Evolutionary conservation across 345 rosid species (phyloP).

Genomic region (Euphorbia peplus): DNA sequence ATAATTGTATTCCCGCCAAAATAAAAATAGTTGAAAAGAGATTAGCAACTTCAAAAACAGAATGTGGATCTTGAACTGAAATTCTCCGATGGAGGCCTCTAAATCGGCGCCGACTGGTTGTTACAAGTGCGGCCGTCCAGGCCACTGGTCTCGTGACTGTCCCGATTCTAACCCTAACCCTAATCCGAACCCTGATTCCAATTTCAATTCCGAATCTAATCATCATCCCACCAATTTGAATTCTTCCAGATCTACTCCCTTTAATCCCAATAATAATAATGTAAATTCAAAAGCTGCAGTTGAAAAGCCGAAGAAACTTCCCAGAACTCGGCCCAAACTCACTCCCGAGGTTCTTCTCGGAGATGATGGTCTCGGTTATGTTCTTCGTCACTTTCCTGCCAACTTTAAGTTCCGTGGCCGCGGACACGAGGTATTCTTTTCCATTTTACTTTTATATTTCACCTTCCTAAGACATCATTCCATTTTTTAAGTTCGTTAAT

Average conservation of each 20-base stretch:
- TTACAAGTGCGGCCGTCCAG: conserved; percentile 95
- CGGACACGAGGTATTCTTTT: conserved; percentile 68
- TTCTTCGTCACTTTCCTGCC: conserved; percentile 84
- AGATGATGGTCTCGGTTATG: conserved; percentile 77
- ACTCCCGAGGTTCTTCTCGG: conserved; percentile 76
- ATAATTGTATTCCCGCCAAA: conserved; percentile 15
- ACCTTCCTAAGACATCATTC: no score
- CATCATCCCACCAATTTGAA: not conserved
- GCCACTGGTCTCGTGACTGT: conserved; percentile 97
- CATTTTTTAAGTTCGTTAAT: no score
- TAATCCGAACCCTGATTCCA: no score
- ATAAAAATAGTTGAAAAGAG: not conserved
- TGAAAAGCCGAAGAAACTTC: conserved; percentile 54
- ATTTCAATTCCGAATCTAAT: conserved; percentile 2
- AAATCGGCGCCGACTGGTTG: conserved; percentile 77
- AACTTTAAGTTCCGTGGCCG: conserved; percentile 74
- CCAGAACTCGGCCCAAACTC: conserved; percentile 66
- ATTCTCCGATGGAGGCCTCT: conserved; percentile 35
- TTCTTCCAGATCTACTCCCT: conserved; percentile 29
- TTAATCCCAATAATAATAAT: not conserved
- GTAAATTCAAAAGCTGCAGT: conserved; percentile 11
- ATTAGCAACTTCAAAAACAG: not conserved
- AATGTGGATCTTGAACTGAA: not conserved
- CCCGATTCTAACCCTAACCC: conserved; percentile 30
- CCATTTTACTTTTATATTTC: not conserved